Evolutionary conservation across 169 alveolate species (phyloP), one percentile per base, ranked within the genome.

Genomic region (Plasmodium knowlesi): DNA sequence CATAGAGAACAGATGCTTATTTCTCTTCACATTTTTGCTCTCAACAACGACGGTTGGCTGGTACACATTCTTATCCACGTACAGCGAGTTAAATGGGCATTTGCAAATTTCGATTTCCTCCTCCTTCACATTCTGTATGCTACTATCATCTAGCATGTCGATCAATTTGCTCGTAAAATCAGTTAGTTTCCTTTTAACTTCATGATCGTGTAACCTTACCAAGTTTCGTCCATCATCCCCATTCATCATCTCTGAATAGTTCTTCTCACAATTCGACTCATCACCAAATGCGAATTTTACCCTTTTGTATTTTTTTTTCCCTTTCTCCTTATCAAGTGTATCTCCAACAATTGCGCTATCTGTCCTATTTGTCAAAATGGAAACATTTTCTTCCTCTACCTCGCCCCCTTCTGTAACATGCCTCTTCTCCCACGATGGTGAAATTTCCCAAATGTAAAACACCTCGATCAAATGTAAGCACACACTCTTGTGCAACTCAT

Each of bases 61-160:
- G 41, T 91, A 91, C n/a, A 91, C 83, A 91, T 82, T 82, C 37
- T 72, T 46, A 43, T 91, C 95, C 5, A 82, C 91, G 72, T 91
- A 91, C 53, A 80, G 76, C 10, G 61, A 19, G 30, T 82, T 79
- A 39, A 43, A 91, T n/a, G 91, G 95, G 41, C 91, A 70, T 50
- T 91, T 91, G 67, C 95, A 91, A 67, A 91, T 91, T 70, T 91
- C 95, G 1, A 91, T 82, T 28, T 81, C 92, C 10, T 91, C 95
- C 12, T 91, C 92, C 30, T 74, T 71, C 39, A 91, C 83, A 46
- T 81, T 57, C 50, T 91, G 30, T 28, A 91, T 46, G n/a, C 92
- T 71, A 16, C 73, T 53, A 10, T 91, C 95, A 91, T 91, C 95
- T n/a, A 91, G 43, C 92, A 91, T 91, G 5, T 70, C 91, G 32